A percentile compares a stretch with the other conserved stretches of the same genome.
Evolutionary conservation across 371 early-diverging fungal genomes (phyloP).

Genomic region (Circinella minor): DNA sequence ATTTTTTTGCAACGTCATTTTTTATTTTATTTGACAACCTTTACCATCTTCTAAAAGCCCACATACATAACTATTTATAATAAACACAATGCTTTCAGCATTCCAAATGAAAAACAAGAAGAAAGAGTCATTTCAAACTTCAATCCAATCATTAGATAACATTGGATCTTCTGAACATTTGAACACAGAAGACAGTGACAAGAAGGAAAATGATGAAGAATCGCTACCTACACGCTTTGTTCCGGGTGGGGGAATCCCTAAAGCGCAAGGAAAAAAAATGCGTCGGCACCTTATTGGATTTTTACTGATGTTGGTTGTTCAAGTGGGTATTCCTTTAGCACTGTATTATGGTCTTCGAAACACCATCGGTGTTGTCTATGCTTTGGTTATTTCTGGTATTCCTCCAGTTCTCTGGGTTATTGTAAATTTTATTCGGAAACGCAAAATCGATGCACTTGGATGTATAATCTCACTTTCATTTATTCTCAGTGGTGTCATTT

Average conservation of each 20-base stretch:
- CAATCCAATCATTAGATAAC: too few relatives aligned
- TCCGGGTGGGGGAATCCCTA: conserved; percentile 10
- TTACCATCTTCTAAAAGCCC: too few relatives aligned
- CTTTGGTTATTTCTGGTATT: conserved; percentile 49
- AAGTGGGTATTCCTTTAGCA: conserved; percentile 40
- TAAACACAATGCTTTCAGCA: too few relatives aligned
- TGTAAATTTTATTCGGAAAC: conserved; percentile 22
- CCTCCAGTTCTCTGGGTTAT: conserved; percentile 48
- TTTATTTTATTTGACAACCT: too few relatives aligned
- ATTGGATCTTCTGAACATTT: not conserved
- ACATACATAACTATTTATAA: too few relatives aligned
- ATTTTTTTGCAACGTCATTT: too few relatives aligned
- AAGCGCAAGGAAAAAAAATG: not conserved
- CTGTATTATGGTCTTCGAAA: conserved; percentile 41
- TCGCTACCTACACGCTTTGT: not conserved
- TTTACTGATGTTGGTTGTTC: conserved; percentile 26
- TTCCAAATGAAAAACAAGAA: too few relatives aligned
- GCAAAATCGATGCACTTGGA: conserved; percentile 45
- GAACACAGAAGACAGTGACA: too few relatives aligned
- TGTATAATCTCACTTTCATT: conserved; percentile 44
- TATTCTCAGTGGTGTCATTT: conserved; percentile 44
- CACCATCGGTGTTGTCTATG: conserved; percentile 32
- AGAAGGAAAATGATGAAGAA: not conserved
- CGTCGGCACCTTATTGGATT: not conserved
- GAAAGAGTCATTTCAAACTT: too few relatives aligned